Base-by-base conservation (phyloP, 106 monocot species). In the Vanilla planifolia region DNA sequence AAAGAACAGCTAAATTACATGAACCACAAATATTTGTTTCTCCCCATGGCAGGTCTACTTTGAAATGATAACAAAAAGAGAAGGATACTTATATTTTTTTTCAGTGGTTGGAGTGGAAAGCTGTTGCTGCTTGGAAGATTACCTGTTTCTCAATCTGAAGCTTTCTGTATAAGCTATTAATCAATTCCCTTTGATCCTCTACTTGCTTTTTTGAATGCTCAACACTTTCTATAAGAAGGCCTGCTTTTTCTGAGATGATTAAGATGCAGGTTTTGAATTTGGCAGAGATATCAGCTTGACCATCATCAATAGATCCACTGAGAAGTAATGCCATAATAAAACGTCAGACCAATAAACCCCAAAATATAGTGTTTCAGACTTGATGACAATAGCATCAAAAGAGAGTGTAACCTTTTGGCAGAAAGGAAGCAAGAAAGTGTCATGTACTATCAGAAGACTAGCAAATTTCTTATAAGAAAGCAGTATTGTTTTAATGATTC, bases 81-180 rank as follows among this genome's bases (percentile, higher is more conserved):
- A n/a, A n/a, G n/a, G n/a, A n/a, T n/a, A n/a, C n/a, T n/a, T n/a
- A n/a, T n/a, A n/a, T n/a, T n/a, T n/a, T n/a, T n/a, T n/a, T n/a
- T n/a, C n/a, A n/a, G 37, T 37, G 27, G 53, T 1, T 2, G 14
- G 30, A 30, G 0, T 20, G 32, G 30, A 5, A 50, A 25, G 50
- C 3, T 50, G 25, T 5, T 22, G 25, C 2, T 27, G 7, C 13
- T 21, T 24, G 56, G 7, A 35, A 24, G n/a, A n/a, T 7, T 41
- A 88, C 96, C 96, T 91, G 87, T 69, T 82, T 88, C 20, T 88
- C 91, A 48, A 82, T 43, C 61, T 85, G 96, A 59, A 55, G 84
- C 34, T 98, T 88, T 47, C 61, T 56, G 58, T 88, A 87, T 29
- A 98, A 75, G 65, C 21, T 81, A 66, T 79, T 74, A 55, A 77